Conservation (phyloP, 495 filamentous ascomycete species). For the Penicillium malachiteum region DNA sequence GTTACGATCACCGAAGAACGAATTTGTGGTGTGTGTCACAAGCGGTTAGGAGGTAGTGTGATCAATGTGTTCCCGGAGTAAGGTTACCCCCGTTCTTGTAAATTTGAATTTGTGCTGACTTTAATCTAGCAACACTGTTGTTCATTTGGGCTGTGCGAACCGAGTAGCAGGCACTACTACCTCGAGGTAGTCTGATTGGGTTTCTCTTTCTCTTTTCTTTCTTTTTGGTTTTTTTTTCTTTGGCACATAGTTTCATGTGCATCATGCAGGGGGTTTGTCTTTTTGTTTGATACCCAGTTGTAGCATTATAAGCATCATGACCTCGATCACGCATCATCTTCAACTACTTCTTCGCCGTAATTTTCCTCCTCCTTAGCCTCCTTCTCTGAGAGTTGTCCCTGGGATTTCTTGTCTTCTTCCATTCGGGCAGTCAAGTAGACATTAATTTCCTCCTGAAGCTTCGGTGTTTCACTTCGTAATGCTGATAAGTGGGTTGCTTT, state of each 20-base stretch:
- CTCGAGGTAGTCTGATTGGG: constrained; percentile 10
- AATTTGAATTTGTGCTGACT: constrained; percentile 18
- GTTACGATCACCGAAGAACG: constrained; percentile 83
- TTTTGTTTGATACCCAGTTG: constrained; percentile 41
- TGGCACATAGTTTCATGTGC: neutral
- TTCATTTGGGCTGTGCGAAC: constrained; percentile 80
- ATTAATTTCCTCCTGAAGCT: constrained; percentile 76
- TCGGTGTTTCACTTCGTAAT: constrained; percentile 59
- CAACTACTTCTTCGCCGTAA: constrained; percentile 76
- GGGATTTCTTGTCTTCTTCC: constrained; percentile 75
- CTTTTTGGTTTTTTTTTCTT: constrained; percentile 14
- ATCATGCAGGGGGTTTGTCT: constrained; percentile 15
- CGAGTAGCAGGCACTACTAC: constrained; percentile 30
- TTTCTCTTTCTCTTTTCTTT: neutral
- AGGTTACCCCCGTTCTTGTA: constrained; percentile 9
- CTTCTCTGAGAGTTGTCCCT: constrained; percentile 51
- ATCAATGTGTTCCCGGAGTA: constrained; percentile 73
- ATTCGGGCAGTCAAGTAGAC: constrained; percentile 79
- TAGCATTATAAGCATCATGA: constrained; percentile 11
- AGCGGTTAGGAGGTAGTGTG: constrained; percentile 85
- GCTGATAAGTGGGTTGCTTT: constrained; percentile 67
- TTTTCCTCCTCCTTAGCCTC: constrained; percentile 76
- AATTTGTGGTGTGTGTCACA: constrained; percentile 88
- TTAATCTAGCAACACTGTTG: constrained; percentile 55
- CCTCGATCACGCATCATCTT: constrained; percentile 47